Evolutionary conservation across 768 basidiomycete species (phyloP).

Genomic region (Suillus tomentosus): DNA sequence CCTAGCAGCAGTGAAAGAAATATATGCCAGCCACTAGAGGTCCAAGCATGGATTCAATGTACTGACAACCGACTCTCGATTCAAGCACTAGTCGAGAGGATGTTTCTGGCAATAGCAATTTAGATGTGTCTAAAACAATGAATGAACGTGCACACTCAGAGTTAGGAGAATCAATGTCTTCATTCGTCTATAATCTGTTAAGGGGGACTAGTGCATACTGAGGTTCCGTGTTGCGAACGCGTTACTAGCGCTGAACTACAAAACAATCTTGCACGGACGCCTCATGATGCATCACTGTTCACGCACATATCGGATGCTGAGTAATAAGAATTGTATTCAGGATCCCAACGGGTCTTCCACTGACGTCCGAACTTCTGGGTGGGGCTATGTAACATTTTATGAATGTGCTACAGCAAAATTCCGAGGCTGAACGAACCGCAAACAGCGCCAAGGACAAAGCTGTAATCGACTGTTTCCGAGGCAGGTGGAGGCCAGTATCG

Average conservation of each 20-base stretch:
- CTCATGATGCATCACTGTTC: not conserved
- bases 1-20: too few relatives aligned
- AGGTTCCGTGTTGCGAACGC: not conserved
- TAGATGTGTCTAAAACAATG: not conserved
- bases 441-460: slow-evolving; percentile 68
- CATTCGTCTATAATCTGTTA: not conserved
- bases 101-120: too few relatives aligned
- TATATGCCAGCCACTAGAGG: too few relatives aligned
- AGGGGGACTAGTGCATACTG: not conserved
- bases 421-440: slow-evolving; percentile 71
- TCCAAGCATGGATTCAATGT: too few relatives aligned
- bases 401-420: slow-evolving; percentile 37
- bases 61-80: too few relatives aligned
- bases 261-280: not conserved
- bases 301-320: slow-evolving; percentile 46
- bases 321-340: slow-evolving; percentile 51
- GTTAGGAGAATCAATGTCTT: not conserved
- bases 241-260: not conserved
- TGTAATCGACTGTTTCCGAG: slow-evolving; percentile 58
- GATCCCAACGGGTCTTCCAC: slow-evolving; percentile 8
- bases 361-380: slow-evolving; percentile 17
- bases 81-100: too few relatives aligned
- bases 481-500: slow-evolving; percentile 74
- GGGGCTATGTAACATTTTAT: slow-evolving; percentile 31
- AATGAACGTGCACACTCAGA: not conserved